phyloP scores from a whole-genome alignment of 2,329 filamentous ascomycete genomes.

The Fonsecaea pedrosoi region DNA sequence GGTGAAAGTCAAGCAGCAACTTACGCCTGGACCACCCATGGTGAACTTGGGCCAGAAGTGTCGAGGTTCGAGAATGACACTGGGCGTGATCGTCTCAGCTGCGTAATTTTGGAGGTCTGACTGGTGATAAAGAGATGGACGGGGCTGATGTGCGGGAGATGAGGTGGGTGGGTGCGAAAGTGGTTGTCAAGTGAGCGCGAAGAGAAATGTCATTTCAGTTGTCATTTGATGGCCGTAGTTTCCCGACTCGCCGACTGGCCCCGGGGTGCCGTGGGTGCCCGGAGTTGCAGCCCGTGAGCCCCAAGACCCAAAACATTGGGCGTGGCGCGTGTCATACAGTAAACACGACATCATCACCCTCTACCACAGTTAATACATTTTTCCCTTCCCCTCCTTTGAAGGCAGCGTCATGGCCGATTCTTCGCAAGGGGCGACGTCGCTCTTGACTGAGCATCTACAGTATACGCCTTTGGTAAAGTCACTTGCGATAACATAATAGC shows the following conservation, averaged over 20 bases:
- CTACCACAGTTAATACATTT: background rate
- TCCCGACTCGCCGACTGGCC: background rate
- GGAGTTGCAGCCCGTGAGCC: background rate
- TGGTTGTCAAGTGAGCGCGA: conserved; percentile 6
- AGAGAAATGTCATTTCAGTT: conserved; percentile 8
- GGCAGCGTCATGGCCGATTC: conserved; percentile 35
- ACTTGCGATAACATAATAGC: background rate
- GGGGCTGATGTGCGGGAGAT: conserved; percentile 11
- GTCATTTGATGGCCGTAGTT: conserved; percentile 8
- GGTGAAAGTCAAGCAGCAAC: background rate
- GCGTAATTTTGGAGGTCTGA: conserved; percentile 34
- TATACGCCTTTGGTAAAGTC: conserved; percentile 84
- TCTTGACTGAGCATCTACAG: conserved; percentile 93
- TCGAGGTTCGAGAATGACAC: conserved; percentile 7
- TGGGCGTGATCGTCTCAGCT: conserved; percentile 4
- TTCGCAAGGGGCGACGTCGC: conserved; percentile 54
- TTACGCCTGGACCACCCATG: conserved; percentile 40
- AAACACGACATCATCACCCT: background rate
- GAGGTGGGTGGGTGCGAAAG: conserved; percentile 13
- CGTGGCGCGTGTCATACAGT: conserved; percentile 7
- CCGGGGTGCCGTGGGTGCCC: background rate
- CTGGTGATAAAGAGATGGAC: conserved; percentile 25
- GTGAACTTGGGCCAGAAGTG: conserved; percentile 14
- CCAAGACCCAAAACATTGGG: conserved; percentile 2
- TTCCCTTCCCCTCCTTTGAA: background rate